Base-by-base conservation (phyloP, 2,329 filamentous ascomycete species). In the Fonsecaea monophora region DNA sequence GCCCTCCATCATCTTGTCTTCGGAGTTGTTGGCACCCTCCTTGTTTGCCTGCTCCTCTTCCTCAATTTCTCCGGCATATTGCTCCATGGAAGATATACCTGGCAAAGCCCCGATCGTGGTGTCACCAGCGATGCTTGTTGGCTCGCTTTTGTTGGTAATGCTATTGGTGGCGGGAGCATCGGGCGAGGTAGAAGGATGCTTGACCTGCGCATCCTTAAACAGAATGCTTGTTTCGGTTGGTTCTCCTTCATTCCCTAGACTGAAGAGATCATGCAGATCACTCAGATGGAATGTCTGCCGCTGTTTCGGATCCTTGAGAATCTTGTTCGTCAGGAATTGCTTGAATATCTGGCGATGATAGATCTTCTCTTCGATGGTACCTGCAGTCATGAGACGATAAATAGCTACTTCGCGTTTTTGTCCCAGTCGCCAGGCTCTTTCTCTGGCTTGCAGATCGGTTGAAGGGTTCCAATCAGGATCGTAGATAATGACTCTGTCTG, bases 391-490 rank as follows among this genome's bases (percentile, higher is more conserved):
- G n/a, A 99, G 84, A 40, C 96, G 90, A 77, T 97, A 99, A 25
- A 99, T 97, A 4, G 92, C 94, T 34, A 99, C 95, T 56, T 97
- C 92, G 62, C 91, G 90, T 78, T 96, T 97, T 80, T 99, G 95
- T 0, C 95, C 95, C 1, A 99, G 82, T 65, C 95, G 89, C 95
- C 95, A 99, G 5, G 96, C 95, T 74, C 95, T 87, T 79, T 99
- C 95, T 56, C 95, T 89, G 15, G 95, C 95, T 80, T 99, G 95
- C 32, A 97, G 84, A 75, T 99, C 95, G 0, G 94, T 98, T 0
- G 94, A 97, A 1, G 94, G 95, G 74, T 98, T 98, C 95, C 95
- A 99, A 76, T 99, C 95, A 0, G 95, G 96, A 74, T 99, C 96
- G 75, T 95, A 99, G 62, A 99, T 98, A 75, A 99, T 97, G 70